Conservation (phyloP, 306 rosid genomes). For the Ziziphus jujuba region DNA sequence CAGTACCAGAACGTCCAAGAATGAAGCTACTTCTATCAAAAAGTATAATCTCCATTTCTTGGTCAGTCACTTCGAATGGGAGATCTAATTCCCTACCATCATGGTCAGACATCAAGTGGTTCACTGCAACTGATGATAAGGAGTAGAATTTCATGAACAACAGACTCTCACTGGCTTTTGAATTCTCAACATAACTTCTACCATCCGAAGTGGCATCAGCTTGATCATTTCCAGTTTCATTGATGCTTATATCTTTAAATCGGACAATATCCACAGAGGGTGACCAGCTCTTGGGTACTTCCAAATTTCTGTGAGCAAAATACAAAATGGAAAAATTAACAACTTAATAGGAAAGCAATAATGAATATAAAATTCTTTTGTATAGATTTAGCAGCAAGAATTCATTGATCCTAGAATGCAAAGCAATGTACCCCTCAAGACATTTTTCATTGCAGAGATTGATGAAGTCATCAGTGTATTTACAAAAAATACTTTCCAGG, state of each 20-base stretch:
- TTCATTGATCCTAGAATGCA: background rate
- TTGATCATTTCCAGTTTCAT: slow-evolving; percentile 29
- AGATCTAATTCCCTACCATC: slow-evolving; percentile 57
- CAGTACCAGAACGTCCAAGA: slow-evolving; percentile 86
- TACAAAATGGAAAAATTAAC: background rate
- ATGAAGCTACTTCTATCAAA: slow-evolving; percentile 57
- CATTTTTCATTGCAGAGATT: slow-evolving; percentile 50
- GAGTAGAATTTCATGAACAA: slow-evolving; percentile 76
- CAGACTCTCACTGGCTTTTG: slow-evolving; percentile 75
- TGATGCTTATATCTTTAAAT: slow-evolving; percentile 31
- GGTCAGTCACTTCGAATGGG: slow-evolving; percentile 74
- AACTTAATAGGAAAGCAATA: background rate
- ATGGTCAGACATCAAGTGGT: slow-evolving; percentile 58
- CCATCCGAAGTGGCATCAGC: slow-evolving; percentile 37
- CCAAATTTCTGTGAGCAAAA: slow-evolving; percentile 41
- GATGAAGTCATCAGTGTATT: slow-evolving; percentile 52
- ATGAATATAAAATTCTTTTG: no score
- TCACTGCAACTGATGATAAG: slow-evolving; percentile 49
- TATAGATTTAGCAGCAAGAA: background rate
- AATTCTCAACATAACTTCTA: slow-evolving; percentile 68
- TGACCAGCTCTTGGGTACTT: slow-evolving; percentile 58
- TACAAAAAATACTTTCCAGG: slow-evolving; percentile 53
- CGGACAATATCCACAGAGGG: slow-evolving; percentile 35
- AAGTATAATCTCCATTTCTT: slow-evolving; percentile 63
- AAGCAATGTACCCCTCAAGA: slow-evolving; percentile 50